Conservation (phyloP, 2,329 filamentous ascomycete genomes). For the Sphaerostilbella broomeana region DNA sequence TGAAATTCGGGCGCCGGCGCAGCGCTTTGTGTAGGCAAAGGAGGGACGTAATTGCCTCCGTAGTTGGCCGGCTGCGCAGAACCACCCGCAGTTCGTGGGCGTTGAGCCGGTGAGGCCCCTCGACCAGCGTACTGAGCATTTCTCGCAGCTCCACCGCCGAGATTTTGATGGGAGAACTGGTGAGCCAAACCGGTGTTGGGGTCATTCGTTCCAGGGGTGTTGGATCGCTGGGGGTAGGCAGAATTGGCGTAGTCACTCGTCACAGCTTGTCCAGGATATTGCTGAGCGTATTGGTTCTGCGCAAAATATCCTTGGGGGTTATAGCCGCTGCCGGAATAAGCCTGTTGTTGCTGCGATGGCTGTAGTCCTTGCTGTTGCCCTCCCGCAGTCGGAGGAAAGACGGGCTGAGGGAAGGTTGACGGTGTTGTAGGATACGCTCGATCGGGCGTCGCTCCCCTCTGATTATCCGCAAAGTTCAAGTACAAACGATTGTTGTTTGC, state of each 20-base stretch:
- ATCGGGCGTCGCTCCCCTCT: slow-evolving; percentile 55
- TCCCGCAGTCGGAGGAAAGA: slow-evolving; percentile 41
- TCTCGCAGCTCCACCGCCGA: slow-evolving; percentile 68
- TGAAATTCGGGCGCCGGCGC: slow-evolving; percentile 66
- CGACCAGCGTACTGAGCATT: slow-evolving; percentile 63
- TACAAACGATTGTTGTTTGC: slow-evolving; percentile 55
- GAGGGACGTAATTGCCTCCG: slow-evolving; percentile 60
- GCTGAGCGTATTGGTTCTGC: slow-evolving; percentile 49
- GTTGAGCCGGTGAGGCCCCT: slow-evolving; percentile 60
- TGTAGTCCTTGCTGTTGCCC: slow-evolving; percentile 34
- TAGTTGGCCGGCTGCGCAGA: slow-evolving; percentile 56
- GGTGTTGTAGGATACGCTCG: slow-evolving; percentile 80
- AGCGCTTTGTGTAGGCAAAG: slow-evolving; percentile 54
- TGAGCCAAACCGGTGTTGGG: slow-evolving; percentile 87
- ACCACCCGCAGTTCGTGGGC: slow-evolving; percentile 78
- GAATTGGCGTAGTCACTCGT: slow-evolving; percentile 42
- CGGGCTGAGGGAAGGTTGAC: slow-evolving; percentile 91
- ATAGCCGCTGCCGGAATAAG: slow-evolving; percentile 43
- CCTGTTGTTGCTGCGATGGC: slow-evolving; percentile 36
- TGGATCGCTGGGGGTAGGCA: slow-evolving; percentile 46
- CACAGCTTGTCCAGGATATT: slow-evolving; percentile 34
- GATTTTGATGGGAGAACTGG: slow-evolving; percentile 94
- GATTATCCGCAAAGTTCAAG: slow-evolving; percentile 62
- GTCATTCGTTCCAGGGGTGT: slow-evolving; percentile 62
- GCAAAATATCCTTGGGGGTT: slow-evolving; percentile 51